Evolutionary conservation across 176 grass and related monocot genomes (phyloP), one percentile per base, ranked within the genome.

Genomic region (Pontederia crassipes): DNA sequence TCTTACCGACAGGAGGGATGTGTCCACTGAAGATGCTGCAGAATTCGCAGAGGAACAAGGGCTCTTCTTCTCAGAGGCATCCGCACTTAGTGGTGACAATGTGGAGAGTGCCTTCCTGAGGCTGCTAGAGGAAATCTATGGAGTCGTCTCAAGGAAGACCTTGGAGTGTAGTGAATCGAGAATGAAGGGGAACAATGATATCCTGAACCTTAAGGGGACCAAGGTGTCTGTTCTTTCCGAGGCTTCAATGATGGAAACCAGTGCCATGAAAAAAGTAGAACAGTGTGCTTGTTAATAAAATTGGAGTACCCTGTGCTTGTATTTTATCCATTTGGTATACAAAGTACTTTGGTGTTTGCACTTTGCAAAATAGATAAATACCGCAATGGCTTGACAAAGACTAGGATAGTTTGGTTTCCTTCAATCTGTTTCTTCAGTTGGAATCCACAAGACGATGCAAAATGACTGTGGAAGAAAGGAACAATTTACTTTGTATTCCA

Each of bases 41-140:
- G 77, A 69, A 2, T 95, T 95, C 53, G 83, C 90, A 0, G 86
- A 89, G 77, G 86, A 89, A 48, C 86, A 95, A 72, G 90, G 90
- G 9, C 77, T 90, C 61, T 90, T 90, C 77, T 95, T 95, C 75
- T 95, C 81, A 0, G 86, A 95, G 81, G 75, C 86, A 40, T 89
- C 86, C 5, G 86, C 90, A 62, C 75, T 95, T 17, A 95, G 64
- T 67, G 86, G 86, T 11, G 86, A 95, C 10, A 83, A 89, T 64
- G 86, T 95, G 13, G 86, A 95, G 72, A 17, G 8, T 1, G 79
- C 86, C 45, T 89, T 95, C 76, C 73, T 84, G 65, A 40, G 60
- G 8, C 74, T 95, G 1, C 58, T 95, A 8, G 52, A 79, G 47
- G 80, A 95, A 68, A 86, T 89, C 49, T 67, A 87, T 53, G 83